A percentile compares a stretch with the other conserved stretches of the same genome.
phyloP scores from a whole-genome alignment of 805 yeast species.

The Metschnikowia continentalis region DNA sequence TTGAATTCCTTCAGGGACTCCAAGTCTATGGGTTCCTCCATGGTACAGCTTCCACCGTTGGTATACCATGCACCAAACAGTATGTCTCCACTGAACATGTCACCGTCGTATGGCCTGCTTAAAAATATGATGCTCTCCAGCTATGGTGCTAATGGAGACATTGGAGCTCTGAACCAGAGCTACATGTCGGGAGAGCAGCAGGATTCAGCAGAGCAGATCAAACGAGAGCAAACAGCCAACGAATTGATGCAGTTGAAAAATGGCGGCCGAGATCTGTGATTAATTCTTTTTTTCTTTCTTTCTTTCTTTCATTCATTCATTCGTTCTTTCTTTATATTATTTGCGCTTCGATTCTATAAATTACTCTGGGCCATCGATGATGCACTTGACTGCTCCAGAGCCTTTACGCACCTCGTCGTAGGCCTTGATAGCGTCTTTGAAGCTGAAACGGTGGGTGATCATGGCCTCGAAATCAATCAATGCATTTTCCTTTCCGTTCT shows the following conservation, averaged over 20 bases:
- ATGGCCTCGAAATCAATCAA: slow-evolving; percentile 59
- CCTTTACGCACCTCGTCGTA: slow-evolving; percentile 68
- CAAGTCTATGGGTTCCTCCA: neutral
- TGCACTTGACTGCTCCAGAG: slow-evolving; percentile 67
- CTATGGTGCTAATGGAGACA: neutral
- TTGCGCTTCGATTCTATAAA: neutral
- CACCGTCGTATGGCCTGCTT: slow-evolving; percentile 1
- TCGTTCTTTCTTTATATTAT: neutral
- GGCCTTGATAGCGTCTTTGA: slow-evolving; percentile 71
- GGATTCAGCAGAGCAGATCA: neutral
- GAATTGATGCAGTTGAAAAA: slow-evolving; percentile 12
- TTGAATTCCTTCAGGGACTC: slow-evolving; percentile 1
- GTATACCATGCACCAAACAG: slow-evolving; percentile 1
- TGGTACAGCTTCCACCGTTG: slow-evolving; percentile 4
- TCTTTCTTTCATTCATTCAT: neutral
- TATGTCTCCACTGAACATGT: neutral
- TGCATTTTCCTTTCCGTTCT: slow-evolving; percentile 36
- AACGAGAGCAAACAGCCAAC: slow-evolving; percentile 6
- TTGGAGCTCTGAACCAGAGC: neutral
- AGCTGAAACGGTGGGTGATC: slow-evolving; percentile 70
- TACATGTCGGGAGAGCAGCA: neutral
- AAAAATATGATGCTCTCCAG: neutral
- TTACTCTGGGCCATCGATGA: slow-evolving; percentile 72
- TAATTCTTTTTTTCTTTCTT: neutral
- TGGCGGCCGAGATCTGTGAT: neutral